Conservation (phyloP, 495 filamentous ascomycete genomes). For the Bathelium albidoporum region DNA sequence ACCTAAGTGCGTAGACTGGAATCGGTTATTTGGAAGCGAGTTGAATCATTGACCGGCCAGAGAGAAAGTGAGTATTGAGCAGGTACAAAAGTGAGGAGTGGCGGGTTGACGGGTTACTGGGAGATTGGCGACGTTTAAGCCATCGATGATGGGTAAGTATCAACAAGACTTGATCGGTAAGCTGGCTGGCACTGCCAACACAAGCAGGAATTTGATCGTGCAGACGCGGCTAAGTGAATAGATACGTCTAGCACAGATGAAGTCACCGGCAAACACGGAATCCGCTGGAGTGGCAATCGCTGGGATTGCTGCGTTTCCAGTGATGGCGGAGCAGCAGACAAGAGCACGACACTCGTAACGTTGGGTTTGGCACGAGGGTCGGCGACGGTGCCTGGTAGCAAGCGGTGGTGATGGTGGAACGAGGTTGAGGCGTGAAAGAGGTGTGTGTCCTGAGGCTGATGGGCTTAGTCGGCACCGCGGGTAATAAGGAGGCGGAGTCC, state of each 20-base stretch:
- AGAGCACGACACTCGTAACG: background rate
- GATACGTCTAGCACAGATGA: background rate
- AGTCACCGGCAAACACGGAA: background rate
- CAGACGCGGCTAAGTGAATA: slow-evolving; percentile 5
- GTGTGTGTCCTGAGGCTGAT: background rate
- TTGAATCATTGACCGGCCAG: background rate
- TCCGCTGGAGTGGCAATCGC: background rate
- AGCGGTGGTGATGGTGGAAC: background rate
- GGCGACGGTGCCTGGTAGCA: background rate
- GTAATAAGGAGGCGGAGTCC: background rate
- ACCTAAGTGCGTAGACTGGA: background rate
- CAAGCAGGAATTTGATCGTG: background rate
- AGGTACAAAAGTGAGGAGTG: background rate
- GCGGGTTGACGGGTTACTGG: background rate
- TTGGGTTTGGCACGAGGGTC: background rate
- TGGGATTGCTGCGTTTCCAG: background rate
- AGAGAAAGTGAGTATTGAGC: background rate
- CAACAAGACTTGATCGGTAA: background rate
- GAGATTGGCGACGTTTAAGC: background rate
- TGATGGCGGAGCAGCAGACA: background rate
- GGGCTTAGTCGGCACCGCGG: background rate
- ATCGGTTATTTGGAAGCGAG: background rate
- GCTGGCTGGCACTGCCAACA: background rate
- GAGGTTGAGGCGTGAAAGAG: background rate
- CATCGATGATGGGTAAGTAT: background rate